Evolutionary conservation across 495 filamentous ascomycete genomes (phyloP), one percentile per base, ranked within the genome.

Genomic region (Hyaloscypha bicolor): DNA sequence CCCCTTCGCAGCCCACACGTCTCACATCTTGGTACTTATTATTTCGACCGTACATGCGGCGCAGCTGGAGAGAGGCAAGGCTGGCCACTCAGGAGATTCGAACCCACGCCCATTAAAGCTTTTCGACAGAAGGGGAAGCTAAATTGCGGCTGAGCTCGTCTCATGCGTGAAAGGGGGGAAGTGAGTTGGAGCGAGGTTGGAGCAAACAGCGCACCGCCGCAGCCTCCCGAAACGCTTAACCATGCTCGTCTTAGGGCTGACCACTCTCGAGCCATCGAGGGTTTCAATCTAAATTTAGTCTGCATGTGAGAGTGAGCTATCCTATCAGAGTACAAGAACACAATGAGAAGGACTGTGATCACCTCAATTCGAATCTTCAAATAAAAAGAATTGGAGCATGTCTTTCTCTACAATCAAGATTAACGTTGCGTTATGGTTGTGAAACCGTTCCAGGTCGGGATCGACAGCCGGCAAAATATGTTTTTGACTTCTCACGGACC

Each of bases 171-270:
- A 59, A 59, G 35, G 32, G 32, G 56, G 32, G 19, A 11, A 6
- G 56, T 1, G 16, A 9, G 3, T 16, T 37, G 56, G 30, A 16
- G 61, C 61, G 45, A 53, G 22, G 37, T 39, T 16, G 8, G 45
- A 55, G 12, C 25, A 56, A 57, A 35, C 29, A 45, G 6, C 9
- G 48, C 42, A 31, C 9, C 21, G n/a, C 11, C 42, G 45, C 61
- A 5, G 14, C n/a, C 3, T 12, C 29, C 53, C n/a, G 21, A 45
- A 65, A 59, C 59, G 37, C 37, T 48, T 61, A 11, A 59, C 63
- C 63, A 8, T 39, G 55, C 21, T 5, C 12, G 63, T 52, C n/a
- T 65, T 65, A 65, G 63, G 63, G 63, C 63, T 65, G 63, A 65
- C 35, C 22, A 16, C 9, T 25, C 19, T 25, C 51, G 51, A 29